These are phyloP conservation scores for Sclerotinia glacialis DNA, from an alignment of 2,329 filamentous ascomycete species.

Conservation along the genomic window DNA sequence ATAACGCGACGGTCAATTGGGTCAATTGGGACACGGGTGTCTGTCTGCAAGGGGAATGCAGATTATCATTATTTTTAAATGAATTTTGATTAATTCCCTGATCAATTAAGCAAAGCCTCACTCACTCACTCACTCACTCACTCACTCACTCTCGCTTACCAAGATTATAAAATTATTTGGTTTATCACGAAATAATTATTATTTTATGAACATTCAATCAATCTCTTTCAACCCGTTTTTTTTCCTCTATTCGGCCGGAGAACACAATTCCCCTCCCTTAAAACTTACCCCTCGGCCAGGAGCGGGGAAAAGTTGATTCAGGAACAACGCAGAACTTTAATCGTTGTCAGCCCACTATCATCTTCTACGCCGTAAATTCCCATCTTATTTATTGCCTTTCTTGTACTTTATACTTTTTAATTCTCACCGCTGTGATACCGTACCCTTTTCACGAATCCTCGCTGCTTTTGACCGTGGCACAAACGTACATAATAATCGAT, in stretches of 20 bases:
- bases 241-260: neutral
- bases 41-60: neutral
- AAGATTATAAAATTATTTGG: no score
- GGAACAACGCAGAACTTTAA: slow-evolving; percentile 8
- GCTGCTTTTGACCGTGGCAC: slow-evolving; percentile 19
- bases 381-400: neutral
- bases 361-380: neutral
- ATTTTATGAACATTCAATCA: neutral
- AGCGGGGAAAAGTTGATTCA: slow-evolving; percentile 10
- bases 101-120: no score
- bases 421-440: slow-evolving; percentile 16
- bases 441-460: slow-evolving; percentile 1
- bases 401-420: slow-evolving; percentile 5
- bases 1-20: neutral
- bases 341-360: slow-evolving; percentile 12
- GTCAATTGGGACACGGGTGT: neutral
- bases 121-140: no score
- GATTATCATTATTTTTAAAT: neutral
- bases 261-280: neutral
- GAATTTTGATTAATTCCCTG: neutral
- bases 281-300: slow-evolving; percentile 3
- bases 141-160: neutral
- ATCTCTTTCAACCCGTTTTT: neutral
- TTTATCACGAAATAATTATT: neutral
- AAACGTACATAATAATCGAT: slow-evolving; percentile 13